phyloP scores from a whole-genome alignment of 441 rosid species.

The Brassica hybrid region DNA sequence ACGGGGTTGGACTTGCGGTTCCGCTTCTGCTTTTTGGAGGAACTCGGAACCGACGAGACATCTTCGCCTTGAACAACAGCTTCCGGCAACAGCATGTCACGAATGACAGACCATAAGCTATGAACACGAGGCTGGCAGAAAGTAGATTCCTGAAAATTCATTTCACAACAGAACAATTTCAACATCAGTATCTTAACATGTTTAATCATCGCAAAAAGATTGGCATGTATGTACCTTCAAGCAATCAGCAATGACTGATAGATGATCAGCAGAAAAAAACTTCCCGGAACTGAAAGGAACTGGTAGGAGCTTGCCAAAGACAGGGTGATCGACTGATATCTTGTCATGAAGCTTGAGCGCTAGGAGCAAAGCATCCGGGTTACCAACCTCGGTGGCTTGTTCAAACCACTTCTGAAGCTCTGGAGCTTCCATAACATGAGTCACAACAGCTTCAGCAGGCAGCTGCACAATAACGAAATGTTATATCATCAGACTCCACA shows the following conservation, averaged over 20 bases:
- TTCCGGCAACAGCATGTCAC: conserved; percentile 79
- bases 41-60: conserved; percentile 57
- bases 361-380: conserved; percentile 93
- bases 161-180: conserved; percentile 30
- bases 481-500: conserved; percentile 12
- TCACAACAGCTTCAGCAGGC: conserved; percentile 65
- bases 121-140: conserved; percentile 98
- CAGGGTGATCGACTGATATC: conserved; percentile 52
- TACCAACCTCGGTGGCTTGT: conserved; percentile 71
- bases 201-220: conserved; percentile 12
- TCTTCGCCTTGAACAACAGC: conserved; percentile 70
- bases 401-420: conserved; percentile 77
- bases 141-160: conserved; percentile 74
- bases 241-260: conserved; percentile 68
- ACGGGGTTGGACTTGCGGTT: conserved; percentile 73
- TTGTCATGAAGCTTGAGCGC: conserved; percentile 77
- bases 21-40: conserved; percentile 83
- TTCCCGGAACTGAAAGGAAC: conserved; percentile 67
- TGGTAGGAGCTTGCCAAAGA: conserved; percentile 74
- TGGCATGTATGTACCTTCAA: conserved; percentile 64
- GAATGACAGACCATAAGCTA: conserved; percentile 79
- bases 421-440: conserved; percentile 74
- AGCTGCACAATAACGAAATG: conserved; percentile 54
- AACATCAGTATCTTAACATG: conserved; percentile 19
- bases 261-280: conserved; percentile 74